Percentiles rank a stretch among this genome's conserved stretches.
Conservation (phyloP, 2,329 filamentous ascomycete genomes). For the Xylaria sp. region DNA sequence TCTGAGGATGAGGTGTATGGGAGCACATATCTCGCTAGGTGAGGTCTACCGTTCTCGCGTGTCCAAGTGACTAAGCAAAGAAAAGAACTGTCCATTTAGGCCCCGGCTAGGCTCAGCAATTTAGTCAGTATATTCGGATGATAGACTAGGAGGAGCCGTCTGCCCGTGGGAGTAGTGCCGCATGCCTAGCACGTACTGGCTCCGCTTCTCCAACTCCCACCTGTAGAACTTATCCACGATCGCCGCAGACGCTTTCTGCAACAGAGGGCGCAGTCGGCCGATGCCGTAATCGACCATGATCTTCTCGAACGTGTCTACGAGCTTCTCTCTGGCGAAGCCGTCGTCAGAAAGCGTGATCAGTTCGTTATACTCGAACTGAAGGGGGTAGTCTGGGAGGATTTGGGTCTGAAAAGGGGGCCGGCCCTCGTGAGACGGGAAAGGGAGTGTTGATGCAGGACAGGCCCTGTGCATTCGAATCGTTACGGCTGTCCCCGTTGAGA, state of each 20-base stretch:
- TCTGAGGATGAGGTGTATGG: too few species aligned
- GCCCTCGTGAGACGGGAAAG: constrained; percentile 14
- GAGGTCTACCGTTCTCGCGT: too few species aligned
- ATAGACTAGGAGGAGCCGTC: background rate
- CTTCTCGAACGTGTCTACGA: constrained; percentile 21
- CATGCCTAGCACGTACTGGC: constrained; percentile 9
- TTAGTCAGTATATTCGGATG: too few species aligned
- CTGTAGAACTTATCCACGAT: constrained; percentile 13
- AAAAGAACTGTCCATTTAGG: too few species aligned
- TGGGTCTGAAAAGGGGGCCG: constrained; percentile 7
- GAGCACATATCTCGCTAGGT: too few species aligned
- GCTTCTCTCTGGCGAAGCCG: constrained; percentile 15
- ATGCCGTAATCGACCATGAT: constrained; percentile 28
- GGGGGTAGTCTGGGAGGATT: constrained; percentile 25
- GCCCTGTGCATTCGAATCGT: constrained; percentile 27
- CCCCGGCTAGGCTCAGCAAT: too few species aligned
- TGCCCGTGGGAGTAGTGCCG: constrained; percentile 26
- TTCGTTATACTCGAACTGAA: constrained; percentile 26
- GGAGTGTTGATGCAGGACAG: constrained; percentile 13
- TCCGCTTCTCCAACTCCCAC: background rate
- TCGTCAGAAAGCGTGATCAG: constrained; percentile 1
- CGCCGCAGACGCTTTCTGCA: constrained; percentile 10
- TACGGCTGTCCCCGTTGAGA: background rate
- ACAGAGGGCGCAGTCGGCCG: constrained; percentile 17
- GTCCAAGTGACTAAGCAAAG: too few species aligned